Evolutionary conservation across 305 asterid species (phyloP).

Genomic region (Fraxinus dipetala): DNA sequence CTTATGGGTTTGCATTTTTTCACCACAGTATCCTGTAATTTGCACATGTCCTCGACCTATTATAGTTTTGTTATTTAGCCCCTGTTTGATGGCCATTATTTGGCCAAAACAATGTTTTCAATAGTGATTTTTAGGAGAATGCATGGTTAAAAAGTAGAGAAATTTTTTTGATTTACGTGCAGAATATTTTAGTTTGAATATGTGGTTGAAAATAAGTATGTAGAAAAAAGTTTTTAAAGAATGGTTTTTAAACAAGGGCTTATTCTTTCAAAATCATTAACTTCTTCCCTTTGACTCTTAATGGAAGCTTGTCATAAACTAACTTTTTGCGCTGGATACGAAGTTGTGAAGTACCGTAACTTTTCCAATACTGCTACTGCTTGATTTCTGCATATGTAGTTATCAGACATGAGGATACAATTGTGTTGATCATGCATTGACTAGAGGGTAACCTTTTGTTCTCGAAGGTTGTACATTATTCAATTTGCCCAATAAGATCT

Average conservation of each 20-base stretch:
- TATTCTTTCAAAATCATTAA: background rate
- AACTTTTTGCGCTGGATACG: background rate
- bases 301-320: background rate
- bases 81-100: too few species aligned
- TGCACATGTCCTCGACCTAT: background rate
- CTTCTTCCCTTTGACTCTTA: background rate
- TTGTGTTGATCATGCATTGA: background rate
- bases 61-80: background rate
- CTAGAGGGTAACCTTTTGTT: background rate
- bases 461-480: slow-evolving; percentile 1
- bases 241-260: too few species aligned
- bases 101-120: too few species aligned
- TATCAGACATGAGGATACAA: background rate
- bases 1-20: background rate
- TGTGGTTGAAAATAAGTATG: too few species aligned
- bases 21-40: background rate
- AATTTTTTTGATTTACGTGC: too few species aligned
- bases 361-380: background rate
- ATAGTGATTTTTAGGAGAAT: too few species aligned
- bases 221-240: too few species aligned
- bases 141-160: too few species aligned
- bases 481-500: slow-evolving; percentile 1
- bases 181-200: too few species aligned
- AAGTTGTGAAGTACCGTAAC: background rate
- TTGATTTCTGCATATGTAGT: background rate